A percentile compares a stretch with the other conserved stretches of the same genome.
phyloP scores from a whole-genome alignment of 106 monocot species.

The Agapanthus africanus region DNA sequence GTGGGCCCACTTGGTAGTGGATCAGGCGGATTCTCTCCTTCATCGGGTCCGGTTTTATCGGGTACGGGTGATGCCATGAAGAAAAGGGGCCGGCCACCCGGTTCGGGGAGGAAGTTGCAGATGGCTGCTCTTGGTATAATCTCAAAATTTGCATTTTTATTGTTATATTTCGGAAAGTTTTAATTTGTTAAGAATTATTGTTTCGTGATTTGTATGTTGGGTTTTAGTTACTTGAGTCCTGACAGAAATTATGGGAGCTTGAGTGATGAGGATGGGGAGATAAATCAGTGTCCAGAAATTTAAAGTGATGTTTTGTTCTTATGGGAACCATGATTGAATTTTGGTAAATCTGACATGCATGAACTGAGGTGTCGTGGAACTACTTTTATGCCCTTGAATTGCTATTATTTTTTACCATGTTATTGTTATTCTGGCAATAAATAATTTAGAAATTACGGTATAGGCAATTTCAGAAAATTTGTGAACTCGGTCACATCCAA shows the following conservation, averaged over 20 bases:
- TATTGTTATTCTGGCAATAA: conserved; percentile 1
- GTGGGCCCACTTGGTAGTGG: neutral
- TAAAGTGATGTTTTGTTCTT: neutral
- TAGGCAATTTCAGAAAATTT: neutral
- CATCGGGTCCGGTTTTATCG: neutral
- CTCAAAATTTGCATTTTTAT: neutral
- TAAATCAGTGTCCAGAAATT: neutral
- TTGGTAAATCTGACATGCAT: conserved; percentile 17
- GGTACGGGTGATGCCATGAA: conserved; percentile 17
- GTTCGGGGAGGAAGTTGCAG: conserved; percentile 56
- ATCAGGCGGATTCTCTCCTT: neutral
- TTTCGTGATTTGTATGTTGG: neutral
- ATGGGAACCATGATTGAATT: neutral
- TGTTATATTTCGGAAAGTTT: no score
- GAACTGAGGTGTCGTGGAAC: conserved; percentile 6
- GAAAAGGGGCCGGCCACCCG: conserved; percentile 40
- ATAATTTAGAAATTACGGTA: neutral
- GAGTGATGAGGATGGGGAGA: neutral
- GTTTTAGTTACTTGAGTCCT: neutral
- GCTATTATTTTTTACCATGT: no score
- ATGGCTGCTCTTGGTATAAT: conserved; percentile 45
- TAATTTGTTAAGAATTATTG: no score
- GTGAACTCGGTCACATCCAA: no score
- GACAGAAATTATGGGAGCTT: neutral
- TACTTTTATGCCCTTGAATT: conserved; percentile 20